Evolutionary conservation across 208 protist species (phyloP).

Genomic region (Trypanosomatidae sp.): DNA sequence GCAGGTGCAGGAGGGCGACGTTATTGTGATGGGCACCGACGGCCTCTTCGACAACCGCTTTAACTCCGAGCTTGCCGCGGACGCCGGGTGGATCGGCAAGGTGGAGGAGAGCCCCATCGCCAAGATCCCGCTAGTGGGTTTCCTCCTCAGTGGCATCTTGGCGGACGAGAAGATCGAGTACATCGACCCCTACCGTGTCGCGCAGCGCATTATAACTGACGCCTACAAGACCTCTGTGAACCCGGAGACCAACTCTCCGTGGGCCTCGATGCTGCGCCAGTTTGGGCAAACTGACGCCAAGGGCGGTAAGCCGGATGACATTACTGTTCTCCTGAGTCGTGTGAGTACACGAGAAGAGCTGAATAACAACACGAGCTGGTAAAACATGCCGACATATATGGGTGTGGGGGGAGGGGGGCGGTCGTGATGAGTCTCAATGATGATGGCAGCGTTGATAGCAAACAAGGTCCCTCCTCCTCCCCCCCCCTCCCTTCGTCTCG

Average conservation of each 20-base stretch:
- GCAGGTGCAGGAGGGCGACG: constrained; percentile 86
- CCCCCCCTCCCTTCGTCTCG: neutral
- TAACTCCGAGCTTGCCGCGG: constrained; percentile 75
- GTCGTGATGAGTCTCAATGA: neutral
- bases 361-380: constrained; percentile 63
- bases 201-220: constrained; percentile 82
- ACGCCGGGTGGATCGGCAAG: constrained; percentile 84
- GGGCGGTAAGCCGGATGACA: constrained; percentile 92
- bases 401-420: neutral
- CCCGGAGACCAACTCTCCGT: constrained; percentile 76
- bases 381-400: neutral
- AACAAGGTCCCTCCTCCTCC: neutral
- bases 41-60: constrained; percentile 95
- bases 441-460: neutral
- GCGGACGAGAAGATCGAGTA: constrained; percentile 74
- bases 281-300: constrained; percentile 66
- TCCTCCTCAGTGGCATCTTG: constrained; percentile 70
- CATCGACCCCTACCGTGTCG: constrained; percentile 87
- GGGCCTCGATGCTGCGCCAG: constrained; percentile 80
- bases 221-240: constrained; percentile 76
- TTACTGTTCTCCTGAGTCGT: constrained; percentile 86
- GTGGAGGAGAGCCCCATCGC: constrained; percentile 56
- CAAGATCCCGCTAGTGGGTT: constrained; percentile 78
- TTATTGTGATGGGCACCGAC: constrained; percentile 92
- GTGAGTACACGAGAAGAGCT: constrained; percentile 83